phyloP scores from a whole-genome alignment of 768 basidiomycete genomes.

The Phlebiopsis gigantea region DNA sequence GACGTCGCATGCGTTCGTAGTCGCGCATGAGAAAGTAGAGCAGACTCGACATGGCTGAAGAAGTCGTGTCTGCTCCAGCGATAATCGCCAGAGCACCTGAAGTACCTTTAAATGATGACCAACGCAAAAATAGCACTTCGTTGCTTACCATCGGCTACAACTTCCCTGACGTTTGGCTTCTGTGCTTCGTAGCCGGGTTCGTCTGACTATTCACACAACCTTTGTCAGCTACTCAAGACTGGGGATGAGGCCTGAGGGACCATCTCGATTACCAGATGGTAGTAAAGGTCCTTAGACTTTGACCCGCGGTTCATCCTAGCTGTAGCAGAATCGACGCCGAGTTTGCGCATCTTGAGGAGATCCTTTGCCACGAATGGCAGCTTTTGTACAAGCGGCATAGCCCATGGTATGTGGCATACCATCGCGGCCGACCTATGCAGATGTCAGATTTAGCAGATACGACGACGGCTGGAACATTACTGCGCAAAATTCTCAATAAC shows the following conservation, averaged over 20 bases:
- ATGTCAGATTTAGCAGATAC: no score
- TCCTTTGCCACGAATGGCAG: background rate
- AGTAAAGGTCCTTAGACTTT: constrained; percentile 1
- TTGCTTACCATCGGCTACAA: constrained; percentile 31
- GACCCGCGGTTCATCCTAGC: background rate
- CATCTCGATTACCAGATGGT: constrained; percentile 7
- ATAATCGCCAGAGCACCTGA: constrained; percentile 21
- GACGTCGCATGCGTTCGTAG: constrained; percentile 12
- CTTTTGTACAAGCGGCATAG: background rate
- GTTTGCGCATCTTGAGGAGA: background rate
- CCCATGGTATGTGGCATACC: constrained; percentile 38
- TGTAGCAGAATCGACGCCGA: background rate
- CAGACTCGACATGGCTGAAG: constrained; percentile 19
- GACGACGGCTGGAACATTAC: no score
- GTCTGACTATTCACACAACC: constrained; percentile 26
- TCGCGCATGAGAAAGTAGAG: constrained; percentile 22
- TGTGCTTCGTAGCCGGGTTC: constrained; percentile 33
- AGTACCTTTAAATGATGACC: background rate
- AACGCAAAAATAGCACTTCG: background rate
- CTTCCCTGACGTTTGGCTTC: constrained; percentile 30
- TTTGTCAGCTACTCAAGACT: background rate
- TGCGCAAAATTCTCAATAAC: constrained; percentile 32
- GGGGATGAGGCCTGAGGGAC: no score
- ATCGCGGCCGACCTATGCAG: background rate
- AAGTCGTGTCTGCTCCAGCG: constrained; percentile 27